Percentiles rank a stretch among this genome's conserved stretches.
Evolutionary conservation across 768 basidiomycete species (phyloP).

Genomic region (Galerina sulciceps): DNA sequence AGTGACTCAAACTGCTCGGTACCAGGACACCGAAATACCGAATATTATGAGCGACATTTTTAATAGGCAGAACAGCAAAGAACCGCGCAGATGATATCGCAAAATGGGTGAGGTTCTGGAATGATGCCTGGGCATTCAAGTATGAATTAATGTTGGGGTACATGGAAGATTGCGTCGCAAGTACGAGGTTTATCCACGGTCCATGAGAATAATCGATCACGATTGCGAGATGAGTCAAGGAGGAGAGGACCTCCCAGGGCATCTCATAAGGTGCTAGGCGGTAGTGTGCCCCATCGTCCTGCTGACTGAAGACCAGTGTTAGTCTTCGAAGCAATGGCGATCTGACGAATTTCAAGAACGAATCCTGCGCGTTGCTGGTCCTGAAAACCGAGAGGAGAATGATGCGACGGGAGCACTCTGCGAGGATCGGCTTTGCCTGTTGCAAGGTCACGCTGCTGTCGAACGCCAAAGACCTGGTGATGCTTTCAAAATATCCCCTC

Average conservation of each 20-base stretch:
- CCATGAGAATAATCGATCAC: conserved; percentile 11
- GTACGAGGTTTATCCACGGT: background rate
- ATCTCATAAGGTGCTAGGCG: conserved; percentile 20
- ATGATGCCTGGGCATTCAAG: background rate
- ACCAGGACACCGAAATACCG: conserved; percentile 8
- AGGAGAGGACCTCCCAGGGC: conserved; percentile 21
- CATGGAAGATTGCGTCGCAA: background rate
- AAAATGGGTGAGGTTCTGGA: conserved; percentile 14
- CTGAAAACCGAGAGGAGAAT: conserved; percentile 11
- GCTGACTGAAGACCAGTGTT: conserved; percentile 7
- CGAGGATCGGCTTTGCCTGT: conserved; percentile 12
- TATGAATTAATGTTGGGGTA: background rate
- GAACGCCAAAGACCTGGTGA: conserved; percentile 14
- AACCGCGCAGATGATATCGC: background rate
- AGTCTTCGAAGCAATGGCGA: conserved; percentile 11
- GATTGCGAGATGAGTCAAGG: conserved; percentile 30
- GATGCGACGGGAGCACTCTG: conserved; percentile 6
- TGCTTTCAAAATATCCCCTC: background rate
- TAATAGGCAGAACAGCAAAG: background rate
- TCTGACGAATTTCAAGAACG: conserved; percentile 4
- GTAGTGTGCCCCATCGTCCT: background rate
- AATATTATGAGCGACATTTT: background rate
- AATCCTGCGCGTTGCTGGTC: conserved; percentile 2
- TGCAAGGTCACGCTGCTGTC: conserved; percentile 2
- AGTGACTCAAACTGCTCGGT: background rate